Conservation (phyloP, 345 rosid genomes). For the Hibiscus syriacus region DNA sequence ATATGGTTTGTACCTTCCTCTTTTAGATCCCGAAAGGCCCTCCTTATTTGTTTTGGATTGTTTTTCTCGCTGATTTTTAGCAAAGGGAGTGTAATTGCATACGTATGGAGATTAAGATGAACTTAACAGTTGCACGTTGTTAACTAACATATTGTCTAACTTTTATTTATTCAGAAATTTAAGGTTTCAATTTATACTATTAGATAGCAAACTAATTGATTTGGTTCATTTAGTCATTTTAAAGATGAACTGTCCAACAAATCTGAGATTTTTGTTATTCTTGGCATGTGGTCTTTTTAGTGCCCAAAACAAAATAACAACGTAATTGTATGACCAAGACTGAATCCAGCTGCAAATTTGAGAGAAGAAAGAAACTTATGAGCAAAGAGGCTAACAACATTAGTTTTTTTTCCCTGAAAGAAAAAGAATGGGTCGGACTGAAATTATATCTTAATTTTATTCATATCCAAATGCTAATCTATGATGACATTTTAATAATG, state of each 20-base stretch:
- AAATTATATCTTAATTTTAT: not conserved
- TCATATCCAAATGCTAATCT: not conserved
- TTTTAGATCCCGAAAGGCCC: not conserved
- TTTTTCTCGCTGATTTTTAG: not conserved
- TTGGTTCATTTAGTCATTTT: too few species aligned
- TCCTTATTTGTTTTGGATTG: not conserved
- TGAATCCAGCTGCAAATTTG: not conserved
- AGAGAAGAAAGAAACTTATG: not conserved
- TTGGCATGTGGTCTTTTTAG: not conserved
- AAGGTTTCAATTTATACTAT: too few species aligned
- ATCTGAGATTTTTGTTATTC: too few species aligned
- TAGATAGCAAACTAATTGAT: too few species aligned
- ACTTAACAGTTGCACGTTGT: not conserved
- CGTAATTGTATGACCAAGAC: not conserved
- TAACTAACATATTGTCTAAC: too few species aligned
- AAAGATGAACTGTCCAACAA: too few species aligned
- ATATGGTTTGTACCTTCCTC: not conserved
- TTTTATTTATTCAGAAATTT: too few species aligned
- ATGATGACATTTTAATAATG: not conserved
- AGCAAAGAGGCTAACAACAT: not conserved
- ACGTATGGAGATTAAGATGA: not conserved
- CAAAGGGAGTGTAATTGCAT: not conserved
- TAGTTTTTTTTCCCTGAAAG: not conserved
- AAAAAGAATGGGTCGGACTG: not conserved
- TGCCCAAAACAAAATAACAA: not conserved